Evolutionary conservation across 1,139 yeast genomes (phyloP).

Genomic region (Trichomonascaceae sp.): DNA sequence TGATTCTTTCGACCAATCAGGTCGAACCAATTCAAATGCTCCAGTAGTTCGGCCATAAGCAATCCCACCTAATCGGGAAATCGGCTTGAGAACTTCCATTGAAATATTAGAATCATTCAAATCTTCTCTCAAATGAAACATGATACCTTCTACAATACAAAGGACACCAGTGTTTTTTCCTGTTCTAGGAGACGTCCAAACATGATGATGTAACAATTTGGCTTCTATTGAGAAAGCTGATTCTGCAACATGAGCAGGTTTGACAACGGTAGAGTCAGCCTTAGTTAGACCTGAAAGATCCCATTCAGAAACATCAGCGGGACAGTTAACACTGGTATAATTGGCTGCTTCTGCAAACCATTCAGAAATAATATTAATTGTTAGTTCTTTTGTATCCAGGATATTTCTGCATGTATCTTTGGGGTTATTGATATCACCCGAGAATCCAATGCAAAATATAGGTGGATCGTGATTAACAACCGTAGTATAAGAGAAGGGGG

Average conservation of each 20-base stretch:
- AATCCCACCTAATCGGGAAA: conserved; percentile 52
- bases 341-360: conserved; percentile 65
- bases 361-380: conserved; percentile 56
- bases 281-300: conserved; percentile 50
- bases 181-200: conserved; percentile 43
- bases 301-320: conserved; percentile 51
- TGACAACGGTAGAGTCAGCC: conserved; percentile 39
- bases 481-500: conserved; percentile 55
- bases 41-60: conserved; percentile 42
- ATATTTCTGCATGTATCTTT: conserved; percentile 50
- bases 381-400: conserved; percentile 47
- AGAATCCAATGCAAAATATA: conserved; percentile 46
- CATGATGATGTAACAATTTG: conserved; percentile 41
- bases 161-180: conserved; percentile 38
- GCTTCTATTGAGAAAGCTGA: conserved; percentile 57
- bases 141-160: conserved; percentile 48
- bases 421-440: conserved; percentile 33
- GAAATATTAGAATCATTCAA: conserved; percentile 42
- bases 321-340: conserved; percentile 44
- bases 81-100: conserved; percentile 46
- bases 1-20: conserved; percentile 20
- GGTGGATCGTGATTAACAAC: conserved; percentile 54
- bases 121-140: conserved; percentile 55
- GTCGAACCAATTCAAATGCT: conserved; percentile 43
- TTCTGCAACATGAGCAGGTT: conserved; percentile 54